Evolutionary conservation across 345 rosid species (phyloP).

Genomic region (Dovyalis caffra): DNA sequence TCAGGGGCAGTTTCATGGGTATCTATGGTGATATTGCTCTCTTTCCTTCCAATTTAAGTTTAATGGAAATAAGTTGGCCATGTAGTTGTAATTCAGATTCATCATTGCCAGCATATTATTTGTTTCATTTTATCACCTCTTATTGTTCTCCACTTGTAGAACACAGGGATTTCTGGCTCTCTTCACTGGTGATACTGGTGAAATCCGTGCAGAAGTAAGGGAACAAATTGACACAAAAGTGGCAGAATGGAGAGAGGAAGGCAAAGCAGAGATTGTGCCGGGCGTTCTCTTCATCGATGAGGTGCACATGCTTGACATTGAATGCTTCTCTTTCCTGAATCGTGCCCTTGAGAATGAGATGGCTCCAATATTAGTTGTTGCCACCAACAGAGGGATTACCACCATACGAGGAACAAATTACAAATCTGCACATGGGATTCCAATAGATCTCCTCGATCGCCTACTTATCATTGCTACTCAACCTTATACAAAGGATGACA

Average conservation of each 20-base stretch:
- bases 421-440: constrained; percentile 94
- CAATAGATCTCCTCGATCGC: constrained; percentile 91
- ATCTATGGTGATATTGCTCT: not conserved
- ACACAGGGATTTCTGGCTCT: constrained; percentile 96
- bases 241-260: constrained; percentile 99
- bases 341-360: constrained; percentile 95
- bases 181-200: constrained; percentile 95
- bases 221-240: constrained; percentile 93
- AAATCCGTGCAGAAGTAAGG: constrained; percentile 91
- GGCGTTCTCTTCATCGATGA: constrained; percentile 97
- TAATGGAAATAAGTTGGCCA: not conserved
- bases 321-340: constrained; percentile 96
- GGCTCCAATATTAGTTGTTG: constrained; percentile 95
- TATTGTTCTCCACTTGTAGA: constrained; percentile 28
- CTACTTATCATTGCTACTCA: constrained; percentile 80
- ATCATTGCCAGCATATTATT: not conserved
- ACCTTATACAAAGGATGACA: constrained; percentile 79
- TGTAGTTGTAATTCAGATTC: not conserved
- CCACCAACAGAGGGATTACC: constrained; percentile 90
- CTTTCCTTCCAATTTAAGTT: not conserved
- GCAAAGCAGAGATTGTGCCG: constrained; percentile 92
- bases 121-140: not conserved
- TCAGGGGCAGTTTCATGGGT: not conserved
- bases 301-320: constrained; percentile 97
- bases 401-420: constrained; percentile 88